Percentiles rank a stretch among this genome's conserved stretches.
Evolutionary conservation across 2,329 filamentous ascomycete species (phyloP).

Genomic region (Pyrenochaeta sp.): DNA sequence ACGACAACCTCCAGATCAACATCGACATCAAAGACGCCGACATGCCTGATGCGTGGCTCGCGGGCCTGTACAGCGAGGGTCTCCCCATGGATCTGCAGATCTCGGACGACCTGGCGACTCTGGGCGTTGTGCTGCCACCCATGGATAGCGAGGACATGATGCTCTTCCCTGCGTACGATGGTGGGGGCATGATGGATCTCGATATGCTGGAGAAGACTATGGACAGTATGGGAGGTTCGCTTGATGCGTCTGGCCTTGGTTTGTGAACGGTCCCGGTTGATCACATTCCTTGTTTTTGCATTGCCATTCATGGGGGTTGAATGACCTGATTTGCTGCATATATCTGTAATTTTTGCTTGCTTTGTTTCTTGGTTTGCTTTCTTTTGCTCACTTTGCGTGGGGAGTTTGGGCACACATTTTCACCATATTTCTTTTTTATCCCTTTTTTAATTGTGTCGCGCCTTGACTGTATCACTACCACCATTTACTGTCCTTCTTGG

Average conservation of each 20-base stretch:
- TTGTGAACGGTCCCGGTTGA: conserved; percentile 1
- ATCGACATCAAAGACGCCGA: conserved; percentile 46
- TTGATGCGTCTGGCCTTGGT: conserved; percentile 26
- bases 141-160: conserved; percentile 47
- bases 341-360: no score
- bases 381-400: no score
- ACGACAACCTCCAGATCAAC: conserved; percentile 51
- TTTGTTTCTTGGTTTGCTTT: no score
- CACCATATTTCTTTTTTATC: no score
- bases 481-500: no score
- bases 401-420: no score
- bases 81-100: conserved; percentile 41
- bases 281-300: not conserved
- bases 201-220: conserved; percentile 43
- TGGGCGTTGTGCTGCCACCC: conserved; percentile 40
- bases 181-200: conserved; percentile 40
- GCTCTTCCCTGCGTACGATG: conserved; percentile 37
- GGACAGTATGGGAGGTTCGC: conserved; percentile 33
- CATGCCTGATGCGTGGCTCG: conserved; percentile 42
- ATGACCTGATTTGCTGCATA: no score
- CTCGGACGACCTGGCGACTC: conserved; percentile 38
- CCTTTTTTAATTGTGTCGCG: no score
- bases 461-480: no score
- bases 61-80: conserved; percentile 32
- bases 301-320: no score